Base-by-base conservation (phyloP, 2,329 filamentous ascomycete genomes). In the Fusarium austroafricanum region DNA sequence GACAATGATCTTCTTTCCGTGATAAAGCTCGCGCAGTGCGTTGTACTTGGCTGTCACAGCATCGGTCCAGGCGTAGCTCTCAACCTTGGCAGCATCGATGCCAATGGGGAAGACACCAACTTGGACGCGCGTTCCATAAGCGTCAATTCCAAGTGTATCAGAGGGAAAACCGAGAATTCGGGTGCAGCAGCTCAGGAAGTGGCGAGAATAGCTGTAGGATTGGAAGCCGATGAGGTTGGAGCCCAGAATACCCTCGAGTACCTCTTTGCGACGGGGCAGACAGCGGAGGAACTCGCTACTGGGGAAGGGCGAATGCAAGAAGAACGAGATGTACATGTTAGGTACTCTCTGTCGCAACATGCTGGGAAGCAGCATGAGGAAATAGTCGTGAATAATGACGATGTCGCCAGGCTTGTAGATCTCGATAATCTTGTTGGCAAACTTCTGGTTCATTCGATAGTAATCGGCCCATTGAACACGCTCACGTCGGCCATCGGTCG, bases 201-300 rank as follows among this genome's bases (percentile, higher is more conserved):
- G 95, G 23, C 94, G 89, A 15, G 94, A 95, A 79, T 97, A 98
- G 78, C 94, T 96, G 82, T 94, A 96, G 10, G 94, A 96, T 79
- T 98, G 95, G 82, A 98, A 97, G 2, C 94, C 94, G 66, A 98
- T 89, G 83, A 98, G 90, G 79, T 97, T 97, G 56, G 95, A 89
- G 18, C 95, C 94, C 40, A 98, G 84, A 45, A 97, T 89, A 47
- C 96, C 96, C 71, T 96, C 93, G 15, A 98, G 83, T 12, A 98
- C 86, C 77, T 97, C 94, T 79, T 97, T 97, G 71, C 95, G 89
- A 68, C 93, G 89, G 37, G 93, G 92, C 56, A 97, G 83, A 78
- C 94, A 97, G 46, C 94, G 89, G 77, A 97, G 88, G 76, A 97
- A 97, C 79, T 98, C 96, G 83, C 93, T 97, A 80, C 94, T 97